Percentiles rank a stretch among this genome's conserved stretches.
phyloP scores from a whole-genome alignment of 2,329 filamentous ascomycete genomes.

The Rhinocladiella mackenziei region DNA sequence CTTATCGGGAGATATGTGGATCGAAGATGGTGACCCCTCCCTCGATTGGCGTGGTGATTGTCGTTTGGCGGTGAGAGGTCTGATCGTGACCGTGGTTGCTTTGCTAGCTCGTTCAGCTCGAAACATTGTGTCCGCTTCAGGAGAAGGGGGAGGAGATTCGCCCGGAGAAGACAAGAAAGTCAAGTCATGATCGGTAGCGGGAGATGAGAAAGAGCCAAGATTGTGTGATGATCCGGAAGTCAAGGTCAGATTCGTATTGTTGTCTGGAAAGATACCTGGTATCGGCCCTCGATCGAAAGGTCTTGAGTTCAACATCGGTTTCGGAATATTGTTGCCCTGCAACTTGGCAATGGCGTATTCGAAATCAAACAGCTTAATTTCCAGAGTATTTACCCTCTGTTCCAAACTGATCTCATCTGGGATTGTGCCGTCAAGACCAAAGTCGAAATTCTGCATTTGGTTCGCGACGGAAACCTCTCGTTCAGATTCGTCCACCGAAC shows the following conservation, averaged over 20 bases:
- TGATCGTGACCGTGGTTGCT: slow-evolving; percentile 28
- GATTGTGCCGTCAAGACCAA: slow-evolving; percentile 30
- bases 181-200: slow-evolving; percentile 9
- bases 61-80: slow-evolving; percentile 15
- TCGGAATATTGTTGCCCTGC: slow-evolving; percentile 35
- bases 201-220: slow-evolving; percentile 11
- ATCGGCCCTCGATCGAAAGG: slow-evolving; percentile 8
- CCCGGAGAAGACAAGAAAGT: slow-evolving; percentile 26
- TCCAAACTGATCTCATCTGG: slow-evolving; percentile 42
- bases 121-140: slow-evolving; percentile 17
- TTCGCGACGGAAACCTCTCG: slow-evolving; percentile 10
- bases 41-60: slow-evolving; percentile 16
- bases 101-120: slow-evolving; percentile 24
- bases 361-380: slow-evolving; percentile 50
- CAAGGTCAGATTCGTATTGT: slow-evolving; percentile 6
- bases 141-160: slow-evolving; percentile 14
- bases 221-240: slow-evolving; percentile 10
- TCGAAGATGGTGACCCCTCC: slow-evolving; percentile 23
- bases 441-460: slow-evolving; percentile 28
- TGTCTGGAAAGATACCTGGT: slow-evolving; percentile 13
- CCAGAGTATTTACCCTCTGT: slow-evolving; percentile 47
- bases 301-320: slow-evolving; percentile 13
- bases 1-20: slow-evolving; percentile 39
- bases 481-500: slow-evolving; percentile 10
- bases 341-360: slow-evolving; percentile 49